A percentile compares a stretch with the other conserved stretches of the same genome.
phyloP scores from a whole-genome alignment of 2,329 filamentous ascomycete species.

The Sclerotinia spermophila region DNA sequence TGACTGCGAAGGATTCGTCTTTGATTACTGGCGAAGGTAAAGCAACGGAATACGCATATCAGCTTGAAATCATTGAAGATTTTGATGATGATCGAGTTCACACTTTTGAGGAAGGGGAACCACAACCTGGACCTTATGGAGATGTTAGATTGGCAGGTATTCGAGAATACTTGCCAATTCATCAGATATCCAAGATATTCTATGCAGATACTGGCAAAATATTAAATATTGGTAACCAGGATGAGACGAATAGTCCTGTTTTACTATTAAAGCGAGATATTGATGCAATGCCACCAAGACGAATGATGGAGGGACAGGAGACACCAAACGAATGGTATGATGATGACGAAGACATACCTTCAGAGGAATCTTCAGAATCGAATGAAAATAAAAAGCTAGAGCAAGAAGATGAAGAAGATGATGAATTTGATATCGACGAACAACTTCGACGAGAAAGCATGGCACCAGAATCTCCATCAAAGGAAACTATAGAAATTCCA shows the following conservation, averaged over 20 bases:
- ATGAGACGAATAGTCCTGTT: conserved; percentile 64
- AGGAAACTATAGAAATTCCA: conserved; percentile 16
- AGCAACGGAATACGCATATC: conserved; percentile 61
- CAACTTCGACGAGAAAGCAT: conserved; percentile 36
- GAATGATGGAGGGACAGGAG: conserved; percentile 53
- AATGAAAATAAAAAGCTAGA: conserved; percentile 34
- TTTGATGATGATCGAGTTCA: conserved; percentile 67
- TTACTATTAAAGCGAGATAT: conserved; percentile 65
- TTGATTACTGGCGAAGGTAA: conserved; percentile 29
- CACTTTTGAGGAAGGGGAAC: conserved; percentile 57
- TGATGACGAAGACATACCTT: conserved; percentile 19
- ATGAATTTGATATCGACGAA: conserved; percentile 36
- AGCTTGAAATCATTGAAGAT: conserved; percentile 66
- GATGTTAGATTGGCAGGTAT: conserved; percentile 60
- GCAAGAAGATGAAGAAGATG: conserved; percentile 31
- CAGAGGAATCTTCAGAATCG: conserved; percentile 22
- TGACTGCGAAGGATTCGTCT: conserved; percentile 20
- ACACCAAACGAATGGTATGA: conserved; percentile 26
- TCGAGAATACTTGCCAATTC: conserved; percentile 63
- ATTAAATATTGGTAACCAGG: conserved; percentile 64
- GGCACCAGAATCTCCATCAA: conserved; percentile 14
- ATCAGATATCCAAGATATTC: conserved; percentile 73
- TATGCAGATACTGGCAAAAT: conserved; percentile 75
- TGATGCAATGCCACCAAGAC: conserved; percentile 61
- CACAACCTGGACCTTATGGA: conserved; percentile 53